Base-by-base conservation (phyloP, 306 rosid genomes). In the Ammopiptanthus mongolicus region DNA sequence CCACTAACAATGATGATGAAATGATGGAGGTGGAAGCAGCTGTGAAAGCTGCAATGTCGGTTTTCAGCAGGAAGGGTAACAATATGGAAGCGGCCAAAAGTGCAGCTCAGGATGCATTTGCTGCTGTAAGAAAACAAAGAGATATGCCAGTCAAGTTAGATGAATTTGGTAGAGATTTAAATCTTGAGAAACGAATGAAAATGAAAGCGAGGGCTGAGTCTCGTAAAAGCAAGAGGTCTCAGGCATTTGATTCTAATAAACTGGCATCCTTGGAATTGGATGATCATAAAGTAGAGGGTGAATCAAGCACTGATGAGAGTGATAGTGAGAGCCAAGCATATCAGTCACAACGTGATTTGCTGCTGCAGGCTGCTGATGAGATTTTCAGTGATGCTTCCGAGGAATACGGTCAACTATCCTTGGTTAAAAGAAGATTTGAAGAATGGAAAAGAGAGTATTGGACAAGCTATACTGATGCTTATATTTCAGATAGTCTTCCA, bases 301-400 rank as follows among this genome's bases (percentile, higher is more conserved):
- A 95, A 78, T 88, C 93, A 25, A 95, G 97, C 89, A 90, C 97
- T 0, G 98, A 95, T 72, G 98, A 95, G 89, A 95, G 98, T 86
- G 98, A 90, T 71, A 88, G 86, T 69, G 97, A 95, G 81, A 85
- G 88, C 75, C 84, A 81, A 75, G 91, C 89, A 11, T 95, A 87
- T 69, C 65, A 88, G 71, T 85, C 92, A 25, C 92, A 90, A 68
- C 78, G 74, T 48, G 88, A 88, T 75, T 59, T 80, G 60, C 83
- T 95, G 83, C 84, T 95, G 67, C 91, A 87, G 87, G 90, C 93
- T 80, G 97, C 98, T 51, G 93, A 78, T 78, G 85, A 88, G 79
- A 85, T 91, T 76, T 91, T 95, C 66, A 80, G 96, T 82, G 98
- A 95, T 68, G 97, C 98, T 59, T 84, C 91, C 8, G 97, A 91